Percentiles rank a stretch among this genome's conserved stretches.
Conservation (phyloP, 164 flowering plant genomes). For the Dillenia suffruticosa region DNA sequence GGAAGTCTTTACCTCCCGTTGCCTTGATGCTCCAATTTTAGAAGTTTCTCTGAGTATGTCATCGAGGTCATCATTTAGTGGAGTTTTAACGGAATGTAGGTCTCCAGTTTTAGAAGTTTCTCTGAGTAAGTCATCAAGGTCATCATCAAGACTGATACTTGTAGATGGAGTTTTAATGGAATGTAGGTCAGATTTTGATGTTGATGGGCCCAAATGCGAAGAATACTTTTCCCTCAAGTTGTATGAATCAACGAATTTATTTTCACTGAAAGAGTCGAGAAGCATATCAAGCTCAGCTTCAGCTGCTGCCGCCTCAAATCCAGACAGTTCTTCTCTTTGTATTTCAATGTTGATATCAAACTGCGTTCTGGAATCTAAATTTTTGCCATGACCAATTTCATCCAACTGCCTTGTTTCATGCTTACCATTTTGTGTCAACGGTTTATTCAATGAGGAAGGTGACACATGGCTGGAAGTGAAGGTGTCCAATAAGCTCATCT, state of each 20-base stretch:
- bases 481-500: no score
- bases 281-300: conserved; percentile 81
- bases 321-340: conserved; percentile 11
- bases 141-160: conserved; percentile 27
- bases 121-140: conserved; percentile 46
- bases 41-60: conserved; percentile 46
- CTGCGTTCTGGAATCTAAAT: conserved; percentile 8
- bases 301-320: conserved; percentile 45
- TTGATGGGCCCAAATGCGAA: background rate
- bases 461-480: no score
- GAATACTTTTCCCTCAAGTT: conserved; percentile 5
- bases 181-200: conserved; percentile 10
- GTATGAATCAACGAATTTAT: conserved; percentile 23
- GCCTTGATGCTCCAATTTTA: conserved; percentile 4
- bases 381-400: conserved; percentile 8
- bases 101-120: conserved; percentile 24
- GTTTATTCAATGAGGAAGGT: no score
- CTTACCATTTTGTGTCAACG: background rate
- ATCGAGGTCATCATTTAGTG: conserved; percentile 42
- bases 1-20: conserved; percentile 1
- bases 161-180: conserved; percentile 6
- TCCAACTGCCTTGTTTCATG: conserved; percentile 4
- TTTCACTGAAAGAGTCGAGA: conserved; percentile 52
- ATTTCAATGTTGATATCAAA: conserved; percentile 1
- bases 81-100: conserved; percentile 9